These are phyloP conservation scores for Oldenlandia corymbosa DNA, from an alignment of 257 asterid genomes.

Conservation along the genomic window DNA sequence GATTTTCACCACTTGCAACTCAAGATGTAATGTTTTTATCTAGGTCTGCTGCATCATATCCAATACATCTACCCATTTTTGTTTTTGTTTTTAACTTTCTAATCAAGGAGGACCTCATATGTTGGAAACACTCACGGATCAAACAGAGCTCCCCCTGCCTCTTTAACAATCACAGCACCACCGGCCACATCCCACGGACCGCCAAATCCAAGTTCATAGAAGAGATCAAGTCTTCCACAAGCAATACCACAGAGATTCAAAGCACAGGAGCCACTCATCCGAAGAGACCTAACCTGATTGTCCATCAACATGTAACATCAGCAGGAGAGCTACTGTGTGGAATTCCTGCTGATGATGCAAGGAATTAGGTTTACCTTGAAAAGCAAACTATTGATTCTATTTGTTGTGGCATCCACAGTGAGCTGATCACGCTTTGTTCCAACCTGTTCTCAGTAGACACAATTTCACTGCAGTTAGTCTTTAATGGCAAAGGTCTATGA, in stretches of 20 bases:
- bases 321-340: not conserved
- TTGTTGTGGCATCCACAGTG: constrained; percentile 57
- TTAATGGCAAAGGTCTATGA: not conserved
- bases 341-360: not conserved
- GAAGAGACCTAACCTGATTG: constrained; percentile 71
- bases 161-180: constrained; percentile 74
- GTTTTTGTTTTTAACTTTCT: not conserved
- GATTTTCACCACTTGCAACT: not conserved
- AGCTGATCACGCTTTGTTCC: constrained; percentile 73
- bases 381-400: constrained; percentile 65
- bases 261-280: constrained; percentile 92
- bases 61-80: not conserved
- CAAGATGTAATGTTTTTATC: too few relatives aligned
- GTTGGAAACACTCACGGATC: constrained; percentile 60
- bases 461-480: constrained; percentile 1
- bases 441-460: constrained; percentile 39
- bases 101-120: not conserved
- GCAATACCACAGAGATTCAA: constrained; percentile 85
- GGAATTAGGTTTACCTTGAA: constrained; percentile 45
- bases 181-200: constrained; percentile 97
- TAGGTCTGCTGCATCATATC: not conserved
- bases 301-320: constrained; percentile 12
- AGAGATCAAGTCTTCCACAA: constrained; percentile 76
- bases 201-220: constrained; percentile 74
- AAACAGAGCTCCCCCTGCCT: constrained; percentile 76